phyloP scores from a whole-genome alignment of 176 grass and related monocot species.

The Alopecurus myosuroides region DNA sequence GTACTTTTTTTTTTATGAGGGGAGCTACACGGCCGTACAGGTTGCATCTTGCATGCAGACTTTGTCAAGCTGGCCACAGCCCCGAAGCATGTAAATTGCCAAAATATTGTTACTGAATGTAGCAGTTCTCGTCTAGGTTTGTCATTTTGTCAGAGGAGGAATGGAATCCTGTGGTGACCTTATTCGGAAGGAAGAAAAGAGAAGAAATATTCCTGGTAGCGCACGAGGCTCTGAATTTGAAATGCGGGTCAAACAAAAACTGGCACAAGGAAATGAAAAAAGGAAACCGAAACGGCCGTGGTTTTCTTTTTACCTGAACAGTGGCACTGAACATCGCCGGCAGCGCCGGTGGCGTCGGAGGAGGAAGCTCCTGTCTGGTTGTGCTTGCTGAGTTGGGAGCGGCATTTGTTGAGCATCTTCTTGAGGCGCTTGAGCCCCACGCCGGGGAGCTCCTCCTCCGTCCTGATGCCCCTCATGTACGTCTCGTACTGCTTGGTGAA shows the following conservation, averaged over 20 bases:
- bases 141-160: neutral
- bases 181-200: neutral
- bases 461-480: slow-evolving; percentile 55
- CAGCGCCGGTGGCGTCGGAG: neutral
- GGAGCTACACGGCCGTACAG: neutral
- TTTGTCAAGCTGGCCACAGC: neutral
- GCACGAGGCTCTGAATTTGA: neutral
- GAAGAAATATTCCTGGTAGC: neutral
- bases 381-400: slow-evolving; percentile 19
- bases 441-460: slow-evolving; percentile 56
- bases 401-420: slow-evolving; percentile 77
- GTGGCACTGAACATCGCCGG: slow-evolving; percentile 9
- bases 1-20: too few species aligned
- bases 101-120: neutral
- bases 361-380: neutral
- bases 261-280: neutral
- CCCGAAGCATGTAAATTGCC: neutral
- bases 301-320: slow-evolving; percentile 48
- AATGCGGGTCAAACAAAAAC: neutral
- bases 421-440: slow-evolving; percentile 84
- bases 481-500: slow-evolving; percentile 81
- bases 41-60: neutral
- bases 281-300: neutral
- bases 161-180: neutral
- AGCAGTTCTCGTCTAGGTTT: neutral